These are phyloP conservation scores for Candida namnaoensis DNA, from an alignment of 805 yeast genomes.

Conservation along the genomic window DNA sequence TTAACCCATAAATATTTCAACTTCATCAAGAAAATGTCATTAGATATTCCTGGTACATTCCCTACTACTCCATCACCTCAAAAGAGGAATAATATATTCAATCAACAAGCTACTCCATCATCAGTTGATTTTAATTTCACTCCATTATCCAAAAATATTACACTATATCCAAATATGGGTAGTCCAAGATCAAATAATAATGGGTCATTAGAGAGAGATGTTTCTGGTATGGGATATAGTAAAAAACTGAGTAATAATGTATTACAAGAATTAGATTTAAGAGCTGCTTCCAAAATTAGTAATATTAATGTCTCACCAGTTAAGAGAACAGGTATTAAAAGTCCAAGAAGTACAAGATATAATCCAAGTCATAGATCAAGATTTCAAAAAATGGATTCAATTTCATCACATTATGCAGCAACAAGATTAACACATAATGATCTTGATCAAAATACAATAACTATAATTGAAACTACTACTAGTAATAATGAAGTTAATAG, in stretches of 20 bases:
- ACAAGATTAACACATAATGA: constrained; percentile 3
- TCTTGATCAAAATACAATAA: neutral
- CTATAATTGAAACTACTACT: too few relatives aligned
- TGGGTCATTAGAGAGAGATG: constrained; percentile 2
- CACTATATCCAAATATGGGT: constrained; percentile 12
- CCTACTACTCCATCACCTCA: constrained; percentile 2
- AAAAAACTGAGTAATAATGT: constrained; percentile 24
- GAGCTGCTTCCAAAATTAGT: constrained; percentile 18
- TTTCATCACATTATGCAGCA: constrained; percentile 22
- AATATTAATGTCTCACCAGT: constrained; percentile 1
- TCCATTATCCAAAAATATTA: constrained; percentile 1
- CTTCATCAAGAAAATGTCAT: neutral
- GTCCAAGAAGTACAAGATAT: constrained; percentile 15
- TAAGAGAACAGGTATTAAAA: constrained; percentile 5
- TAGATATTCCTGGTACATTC: constrained; percentile 3
- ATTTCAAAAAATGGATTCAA: constrained; percentile 23
- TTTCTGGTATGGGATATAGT: constrained; percentile 20
- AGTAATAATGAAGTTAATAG: neutral
- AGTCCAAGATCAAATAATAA: constrained; percentile 7
- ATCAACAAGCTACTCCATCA: constrained; percentile 5
- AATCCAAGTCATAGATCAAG: constrained; percentile 14
- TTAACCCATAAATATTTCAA: neutral
- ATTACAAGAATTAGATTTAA: constrained; percentile 22
- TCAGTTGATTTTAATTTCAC: constrained; percentile 7
- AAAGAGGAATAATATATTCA: constrained; percentile 3